These are phyloP conservation scores for Thuja plicata DNA, from an alignment of 83 land plant species.

Conservation along the genomic window DNA sequence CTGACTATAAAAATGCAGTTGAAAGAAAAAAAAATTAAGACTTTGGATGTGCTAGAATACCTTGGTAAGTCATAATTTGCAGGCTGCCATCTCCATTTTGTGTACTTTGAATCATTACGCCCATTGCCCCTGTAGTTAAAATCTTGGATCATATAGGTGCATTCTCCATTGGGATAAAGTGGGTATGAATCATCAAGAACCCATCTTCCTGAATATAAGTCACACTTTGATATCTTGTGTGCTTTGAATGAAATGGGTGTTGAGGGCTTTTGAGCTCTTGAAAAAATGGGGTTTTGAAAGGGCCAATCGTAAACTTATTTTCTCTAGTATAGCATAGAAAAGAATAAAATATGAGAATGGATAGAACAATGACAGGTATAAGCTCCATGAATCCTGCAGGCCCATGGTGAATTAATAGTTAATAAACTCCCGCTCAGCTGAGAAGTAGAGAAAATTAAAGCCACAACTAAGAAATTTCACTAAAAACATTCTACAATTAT, in stretches of 20 bases:
- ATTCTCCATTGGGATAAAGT: conserved; percentile 15
- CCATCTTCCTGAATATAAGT: conserved; percentile 22
- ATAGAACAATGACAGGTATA: neutral
- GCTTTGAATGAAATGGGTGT: neutral
- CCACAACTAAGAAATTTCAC: too few species aligned
- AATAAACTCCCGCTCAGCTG: too few species aligned
- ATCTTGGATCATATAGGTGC: conserved; percentile 5
- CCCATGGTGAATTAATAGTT: neutral
- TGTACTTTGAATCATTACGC: conserved; percentile 15
- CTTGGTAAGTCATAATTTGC: conserved; percentile 34
- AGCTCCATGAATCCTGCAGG: neutral
- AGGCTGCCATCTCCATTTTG: conserved; percentile 39
- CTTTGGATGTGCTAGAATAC: neutral
- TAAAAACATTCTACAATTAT: too few species aligned
- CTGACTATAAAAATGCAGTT: too few species aligned
- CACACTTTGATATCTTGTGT: neutral
- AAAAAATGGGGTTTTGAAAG: neutral
- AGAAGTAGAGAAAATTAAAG: too few species aligned
- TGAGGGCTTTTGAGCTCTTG: neutral
- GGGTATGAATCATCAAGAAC: conserved; percentile 21
- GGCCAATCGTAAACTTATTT: neutral
- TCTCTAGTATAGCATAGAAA: neutral
- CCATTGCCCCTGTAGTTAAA: conserved; percentile 19
- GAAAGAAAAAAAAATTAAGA: too few species aligned
- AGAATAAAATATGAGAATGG: neutral